Evolutionary conservation across 352 stramenopile genomes (phyloP), one percentile per base, ranked within the genome.

Genomic region (Aphanomyces astaci): DNA sequence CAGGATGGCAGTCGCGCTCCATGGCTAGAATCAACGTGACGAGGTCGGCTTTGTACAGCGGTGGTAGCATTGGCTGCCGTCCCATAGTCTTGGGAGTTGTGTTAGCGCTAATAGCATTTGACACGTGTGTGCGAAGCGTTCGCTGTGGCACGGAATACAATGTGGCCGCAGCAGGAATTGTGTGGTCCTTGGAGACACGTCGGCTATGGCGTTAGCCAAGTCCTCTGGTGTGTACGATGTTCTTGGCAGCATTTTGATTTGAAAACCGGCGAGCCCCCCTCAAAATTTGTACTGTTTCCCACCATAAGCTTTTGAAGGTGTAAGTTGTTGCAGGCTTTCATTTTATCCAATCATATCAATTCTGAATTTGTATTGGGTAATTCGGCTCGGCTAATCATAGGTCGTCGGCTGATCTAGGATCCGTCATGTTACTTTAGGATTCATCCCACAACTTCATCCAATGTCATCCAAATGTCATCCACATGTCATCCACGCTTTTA

Each of bases 191-290:
- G 4, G 24, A 15, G 25, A 59, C 25, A 59, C 30, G 19, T 59
- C 51, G 9, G 4, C 33, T n/a, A 59, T 25, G n/a, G 51, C 51
- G 15, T 59, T 59, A 5, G 3, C 15, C 51, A 59, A 11, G 51
- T 59, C 51, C 24, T 59, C 51, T 13, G 13, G 4, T 5, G 51
- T 32, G 30, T 59, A 59, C 24, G 51, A 5, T 33, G 51, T 59
- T 39, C 10, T 59, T 59, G n/a, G n/a, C n/a, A n/a, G 25, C 51
- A 59, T 59, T 30, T 59, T 33, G 45, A 53, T 27, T 53, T 27
- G 4, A 53, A 27, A 53, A n/a, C 9, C 9, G 4, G 24, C 22
- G 4, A 24, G 9, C 9, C 4, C 19, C 13, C 22, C 45, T 53
- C 9, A 24, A 53, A 53, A 53, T 7, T 25, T 53, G 19, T 53